Percentiles rank a stretch among this genome's conserved stretches.
Conservation (phyloP, 371 early-diverging fungal genomes). For the Mortierella sp. region DNA sequence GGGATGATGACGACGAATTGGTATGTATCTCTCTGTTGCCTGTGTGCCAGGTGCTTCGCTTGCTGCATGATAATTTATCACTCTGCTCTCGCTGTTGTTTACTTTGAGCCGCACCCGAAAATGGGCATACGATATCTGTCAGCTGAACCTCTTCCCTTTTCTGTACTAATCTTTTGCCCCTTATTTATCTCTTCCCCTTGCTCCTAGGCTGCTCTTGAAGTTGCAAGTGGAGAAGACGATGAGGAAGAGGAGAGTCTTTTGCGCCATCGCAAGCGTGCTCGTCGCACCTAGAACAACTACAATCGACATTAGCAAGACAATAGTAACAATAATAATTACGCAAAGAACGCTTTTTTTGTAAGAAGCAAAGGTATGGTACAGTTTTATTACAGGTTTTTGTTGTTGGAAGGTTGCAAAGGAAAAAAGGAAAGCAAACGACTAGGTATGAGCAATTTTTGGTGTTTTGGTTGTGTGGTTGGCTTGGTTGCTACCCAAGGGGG, state of each 20-base stretch:
- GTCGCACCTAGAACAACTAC: constrained; percentile 16
- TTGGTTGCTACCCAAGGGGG: constrained; percentile 12
- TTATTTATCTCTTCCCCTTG: neutral
- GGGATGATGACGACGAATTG: constrained; percentile 21
- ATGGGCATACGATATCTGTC: constrained; percentile 11
- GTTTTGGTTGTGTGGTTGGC: constrained; percentile 2
- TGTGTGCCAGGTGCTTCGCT: neutral
- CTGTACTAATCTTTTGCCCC: neutral
- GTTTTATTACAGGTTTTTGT: constrained; percentile 11
- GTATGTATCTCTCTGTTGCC: constrained; percentile 3
- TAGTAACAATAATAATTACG: neutral
- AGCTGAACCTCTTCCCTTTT: constrained; percentile 1
- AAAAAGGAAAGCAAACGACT: neutral
- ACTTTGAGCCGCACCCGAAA: constrained; percentile 7
- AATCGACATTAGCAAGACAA: neutral
- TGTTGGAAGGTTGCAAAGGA: constrained; percentile 7
- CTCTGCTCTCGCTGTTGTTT: neutral
- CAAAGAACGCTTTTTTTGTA: neutral
- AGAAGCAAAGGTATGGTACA: neutral
- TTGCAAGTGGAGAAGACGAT: constrained; percentile 25
- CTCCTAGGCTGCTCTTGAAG: constrained; percentile 5
- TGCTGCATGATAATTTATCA: constrained; percentile 10
- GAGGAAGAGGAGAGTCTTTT: constrained; percentile 39
- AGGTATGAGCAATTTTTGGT: constrained; percentile 9
- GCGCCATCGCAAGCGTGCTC: constrained; percentile 35